Conservation (phyloP, 495 filamentous ascomycete species). For the Penicillium herquei region DNA sequence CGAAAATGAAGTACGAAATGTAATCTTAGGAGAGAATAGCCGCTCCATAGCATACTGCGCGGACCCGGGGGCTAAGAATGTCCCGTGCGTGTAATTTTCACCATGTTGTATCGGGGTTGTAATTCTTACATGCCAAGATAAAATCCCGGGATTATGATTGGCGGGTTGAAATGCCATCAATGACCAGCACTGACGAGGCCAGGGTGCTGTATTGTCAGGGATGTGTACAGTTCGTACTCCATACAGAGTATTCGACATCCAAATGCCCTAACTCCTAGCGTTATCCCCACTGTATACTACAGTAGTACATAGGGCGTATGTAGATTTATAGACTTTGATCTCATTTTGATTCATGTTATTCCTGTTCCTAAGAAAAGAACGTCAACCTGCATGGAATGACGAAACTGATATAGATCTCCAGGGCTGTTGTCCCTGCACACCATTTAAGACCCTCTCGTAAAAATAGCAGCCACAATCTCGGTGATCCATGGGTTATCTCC, state of each 20-base stretch:
- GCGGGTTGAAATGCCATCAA: slow-evolving; percentile 28
- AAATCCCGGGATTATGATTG: slow-evolving; percentile 13
- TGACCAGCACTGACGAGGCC: slow-evolving; percentile 1
- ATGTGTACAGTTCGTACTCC: not conserved
- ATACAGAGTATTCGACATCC: too few relatives aligned
- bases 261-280: not conserved
- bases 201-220: slow-evolving; percentile 7
- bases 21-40: not conserved
- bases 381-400: not conserved
- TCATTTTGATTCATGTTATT: too few relatives aligned
- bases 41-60: not conserved
- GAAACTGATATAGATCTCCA: not conserved
- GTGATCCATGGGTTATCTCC: not conserved
- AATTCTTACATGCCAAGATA: not conserved
- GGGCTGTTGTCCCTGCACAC: too few relatives aligned
- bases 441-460: not conserved
- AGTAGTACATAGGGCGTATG: not conserved
- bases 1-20: not conserved
- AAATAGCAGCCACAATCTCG: not conserved
- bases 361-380: not conserved
- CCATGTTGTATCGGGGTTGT: not conserved
- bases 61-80: not conserved
- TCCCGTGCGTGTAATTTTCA: slow-evolving; percentile 1
- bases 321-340: too few relatives aligned
- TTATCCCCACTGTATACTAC: not conserved